Evolutionary conservation across 2,329 filamentous ascomycete genomes (phyloP), one percentile per base, ranked within the genome.

Genomic region (Helicocarpus griseus): DNA sequence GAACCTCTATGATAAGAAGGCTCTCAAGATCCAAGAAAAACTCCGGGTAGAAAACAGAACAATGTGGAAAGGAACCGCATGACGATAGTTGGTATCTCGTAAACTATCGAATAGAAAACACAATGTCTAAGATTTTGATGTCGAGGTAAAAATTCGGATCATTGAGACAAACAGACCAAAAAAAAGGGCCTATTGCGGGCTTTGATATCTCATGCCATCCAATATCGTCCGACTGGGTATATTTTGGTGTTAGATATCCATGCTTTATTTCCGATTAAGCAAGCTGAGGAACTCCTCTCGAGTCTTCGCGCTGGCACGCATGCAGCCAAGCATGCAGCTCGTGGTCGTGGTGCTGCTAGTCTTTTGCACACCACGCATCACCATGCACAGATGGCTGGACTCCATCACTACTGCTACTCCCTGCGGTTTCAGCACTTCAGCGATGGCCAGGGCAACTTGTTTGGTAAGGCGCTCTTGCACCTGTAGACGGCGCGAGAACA

Each of bases 351-450:
- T 86, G 48, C 87, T 84, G 38, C 78, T 81, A 0, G 89, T 89
- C 77, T 98, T 96, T 67, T 96, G 82, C 8, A 98, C 91, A n/a
- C 93, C 93, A 44, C 93, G 82, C 90, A 96, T 97, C 14, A 95
- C 89, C 91, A 97, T 98, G 76, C 93, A 98, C 44, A 97, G 75
- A 72, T 98, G 93, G 63, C 83, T 90, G 13, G 88, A 94, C 65
- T 98, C 93, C 85, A 98, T 95, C 54, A 98, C 91, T 2, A 98
- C 93, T 19, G 88, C 91, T 1, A 98, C 91, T 44, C 93, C 93
- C 65, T 94, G 89, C 2, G 93, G 93, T 67, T 94, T 86, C 45
- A 98, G 77, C 11, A 97, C 84, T 64, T 97, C 90, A 66, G 89
- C 89, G 56, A 98, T 85, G 14, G 93, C 91, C 56, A 95, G 81